phyloP scores from a whole-genome alignment of 2,329 filamentous ascomycete species.

The Chrysosporium queenslandicum region DNA sequence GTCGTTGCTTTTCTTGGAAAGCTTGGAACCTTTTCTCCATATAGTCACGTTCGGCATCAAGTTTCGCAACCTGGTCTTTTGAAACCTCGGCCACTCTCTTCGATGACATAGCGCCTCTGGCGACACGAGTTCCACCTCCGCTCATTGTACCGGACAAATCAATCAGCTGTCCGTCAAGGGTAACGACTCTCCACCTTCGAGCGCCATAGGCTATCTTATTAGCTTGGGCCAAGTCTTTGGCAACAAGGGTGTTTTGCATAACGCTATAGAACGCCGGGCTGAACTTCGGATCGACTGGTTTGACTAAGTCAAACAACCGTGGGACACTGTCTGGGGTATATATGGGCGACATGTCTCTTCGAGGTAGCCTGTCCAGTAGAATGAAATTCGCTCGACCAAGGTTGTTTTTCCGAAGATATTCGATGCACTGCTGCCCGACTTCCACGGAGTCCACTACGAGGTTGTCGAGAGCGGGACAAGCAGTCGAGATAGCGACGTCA shows the following conservation, averaged over 20 bases:
- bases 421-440: slow-evolving; percentile 93
- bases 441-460: slow-evolving; percentile 96
- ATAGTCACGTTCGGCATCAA: slow-evolving; percentile 76
- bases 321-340: slow-evolving; percentile 87
- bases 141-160: slow-evolving; percentile 99
- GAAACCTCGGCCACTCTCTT: slow-evolving; percentile 80
- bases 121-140: slow-evolving; percentile 82
- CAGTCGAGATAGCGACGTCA: slow-evolving; percentile 96
- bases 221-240: slow-evolving; percentile 84
- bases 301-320: slow-evolving; percentile 84
- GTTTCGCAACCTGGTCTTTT: slow-evolving; percentile 77
- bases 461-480: slow-evolving; percentile 82
- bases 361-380: slow-evolving; percentile 75
- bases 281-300: slow-evolving; percentile 78
- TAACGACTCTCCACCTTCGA: slow-evolving; percentile 90
- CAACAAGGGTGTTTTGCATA: slow-evolving; percentile 88
- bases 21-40: slow-evolving; percentile 73
- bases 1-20: slow-evolving; percentile 74
- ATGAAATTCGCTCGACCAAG: slow-evolving; percentile 96
- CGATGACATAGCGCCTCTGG: slow-evolving; percentile 91
- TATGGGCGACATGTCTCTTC: slow-evolving; percentile 66
- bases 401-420: slow-evolving; percentile 94
- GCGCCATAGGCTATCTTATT: slow-evolving; percentile 95
- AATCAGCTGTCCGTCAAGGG: slow-evolving; percentile 86
- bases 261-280: slow-evolving; percentile 89